Conservation (phyloP, 768 basidiomycete species). For the Mycena chlorophos region DNA sequence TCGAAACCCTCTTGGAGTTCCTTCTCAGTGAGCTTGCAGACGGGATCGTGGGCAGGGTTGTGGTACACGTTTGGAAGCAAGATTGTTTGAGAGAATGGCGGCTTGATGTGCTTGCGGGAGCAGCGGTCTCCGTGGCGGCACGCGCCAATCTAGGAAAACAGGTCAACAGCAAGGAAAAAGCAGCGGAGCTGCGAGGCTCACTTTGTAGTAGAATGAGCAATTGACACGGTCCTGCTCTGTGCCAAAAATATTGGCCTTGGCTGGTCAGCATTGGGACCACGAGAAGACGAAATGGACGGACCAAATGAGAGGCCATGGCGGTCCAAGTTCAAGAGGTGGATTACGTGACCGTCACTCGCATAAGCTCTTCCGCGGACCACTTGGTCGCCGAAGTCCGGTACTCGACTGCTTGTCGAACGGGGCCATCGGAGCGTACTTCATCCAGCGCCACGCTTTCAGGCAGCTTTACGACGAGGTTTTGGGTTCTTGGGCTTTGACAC, state of each 20-base stretch:
- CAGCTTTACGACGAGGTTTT: too few relatives aligned
- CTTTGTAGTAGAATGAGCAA: constrained; percentile 98
- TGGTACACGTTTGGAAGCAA: constrained; percentile 97
- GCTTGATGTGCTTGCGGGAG: constrained; percentile 97
- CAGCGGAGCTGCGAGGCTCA: constrained; percentile 9
- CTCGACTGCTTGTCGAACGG: too few relatives aligned
- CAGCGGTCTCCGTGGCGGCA: constrained; percentile 98
- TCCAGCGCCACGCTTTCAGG: too few relatives aligned
- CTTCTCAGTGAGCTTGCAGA: constrained; percentile 83
- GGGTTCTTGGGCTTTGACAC: too few relatives aligned
- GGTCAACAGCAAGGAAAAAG: constrained; percentile 8
- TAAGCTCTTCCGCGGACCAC: too few relatives aligned
- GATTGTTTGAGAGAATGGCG: constrained; percentile 96
- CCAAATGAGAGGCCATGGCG: constrained; percentile 78
- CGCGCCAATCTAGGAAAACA: constrained; percentile 80
- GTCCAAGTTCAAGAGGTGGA: not conserved
- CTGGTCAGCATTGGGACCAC: constrained; percentile 6
- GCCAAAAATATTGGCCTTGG: constrained; percentile 91
- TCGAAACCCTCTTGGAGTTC: constrained; percentile 91
- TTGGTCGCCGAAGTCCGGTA: too few relatives aligned
- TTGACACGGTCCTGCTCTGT: constrained; percentile 96
- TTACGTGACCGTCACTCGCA: not conserved
- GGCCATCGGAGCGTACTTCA: too few relatives aligned
- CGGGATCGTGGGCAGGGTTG: constrained; percentile 92
- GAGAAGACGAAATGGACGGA: constrained; percentile 33